These are phyloP conservation scores for Stylosanthes scabra DNA, from an alignment of 331 rosid species.

Conservation along the genomic window DNA sequence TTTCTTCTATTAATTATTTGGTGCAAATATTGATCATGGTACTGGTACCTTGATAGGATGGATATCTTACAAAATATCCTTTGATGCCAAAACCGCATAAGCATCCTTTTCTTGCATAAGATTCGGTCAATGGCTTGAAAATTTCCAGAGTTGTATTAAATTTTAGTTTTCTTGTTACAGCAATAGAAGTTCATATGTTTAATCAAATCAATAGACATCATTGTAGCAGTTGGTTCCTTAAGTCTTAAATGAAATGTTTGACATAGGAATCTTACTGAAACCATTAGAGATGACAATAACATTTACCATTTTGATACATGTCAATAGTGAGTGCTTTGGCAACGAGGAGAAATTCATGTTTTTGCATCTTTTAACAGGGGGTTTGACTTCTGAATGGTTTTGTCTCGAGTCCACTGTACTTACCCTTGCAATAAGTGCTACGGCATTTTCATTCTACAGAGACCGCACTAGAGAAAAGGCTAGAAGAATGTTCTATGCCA, in stretches of 20 bases:
- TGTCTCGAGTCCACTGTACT: conserved; percentile 81
- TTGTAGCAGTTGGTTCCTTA: not conserved
- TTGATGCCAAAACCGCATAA: not conserved
- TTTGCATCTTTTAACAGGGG: conserved; percentile 72
- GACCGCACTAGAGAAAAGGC: conserved; percentile 79
- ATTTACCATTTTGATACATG: not conserved
- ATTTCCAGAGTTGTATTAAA: not conserved
- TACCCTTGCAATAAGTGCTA: conserved; percentile 76
- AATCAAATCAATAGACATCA: not conserved
- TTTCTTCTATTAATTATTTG: conserved; percentile 5
- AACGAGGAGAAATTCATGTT: conserved; percentile 21
- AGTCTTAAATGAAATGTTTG: not conserved
- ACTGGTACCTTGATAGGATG: too few species aligned
- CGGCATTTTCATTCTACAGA: conserved; percentile 81
- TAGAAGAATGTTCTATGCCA: conserved; percentile 90
- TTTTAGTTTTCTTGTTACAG: not conserved
- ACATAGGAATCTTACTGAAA: not conserved
- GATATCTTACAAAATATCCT: too few species aligned
- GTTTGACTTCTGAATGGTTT: conserved; percentile 88
- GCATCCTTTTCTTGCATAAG: not conserved
- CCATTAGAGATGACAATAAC: conserved; percentile 7
- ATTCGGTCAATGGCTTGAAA: not conserved
- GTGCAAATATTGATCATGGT: conserved; percentile 8
- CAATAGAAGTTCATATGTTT: not conserved
- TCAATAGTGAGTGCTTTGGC: conserved; percentile 3